Evolutionary conservation across 2,329 filamentous ascomycete genomes (phyloP), one percentile per base, ranked within the genome.

Genomic region (Colletotrichum magnum): DNA sequence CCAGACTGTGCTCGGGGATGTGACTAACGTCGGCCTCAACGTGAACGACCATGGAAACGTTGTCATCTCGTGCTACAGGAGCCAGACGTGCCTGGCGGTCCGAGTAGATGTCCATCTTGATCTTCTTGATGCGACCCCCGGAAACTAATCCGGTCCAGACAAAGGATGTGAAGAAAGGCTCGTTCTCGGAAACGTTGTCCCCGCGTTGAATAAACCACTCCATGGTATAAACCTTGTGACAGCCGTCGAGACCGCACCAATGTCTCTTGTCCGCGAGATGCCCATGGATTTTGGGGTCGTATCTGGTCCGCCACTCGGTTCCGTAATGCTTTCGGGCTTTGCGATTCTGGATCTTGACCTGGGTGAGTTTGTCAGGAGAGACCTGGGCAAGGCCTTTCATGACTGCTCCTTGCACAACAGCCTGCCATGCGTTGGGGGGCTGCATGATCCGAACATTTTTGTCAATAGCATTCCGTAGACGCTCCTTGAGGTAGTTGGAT

Each of bases 241-340:
- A 77, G 0, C 80, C 81, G 43, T 80, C 76, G 1, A 80, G 73
- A 2, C 77, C 77, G 62, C 78, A 79, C 81, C 81, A 83, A 52
- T 76, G 74, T 43, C 75, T 75, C 72, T 78, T 79, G 43, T 74
- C 59, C 32, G 75, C 72, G 24, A 82, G 71, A n/a, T 78, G 78
- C 53, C 61, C 83, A 78, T 95, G 93, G 76, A 90, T 92, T 54
- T 88, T 85, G 75, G 92, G 90, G 72, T 95, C 92, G 77, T 93
- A 95, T 0, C 93, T 91, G 0, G 93, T 95, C 0, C 93, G 93
- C 79, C 94, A 95, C 28, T 90, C 92, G 4, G 92, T 94, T 24
- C 93, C 93, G 76, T 95, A 95, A 76, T 93, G 90, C 87, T 91
- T 93, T 72, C 93, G 86, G 50, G 91, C 90, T 78, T 92, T 90